These are phyloP conservation scores for Claviceps quebecensis DNA, from an alignment of 2,329 filamentous ascomycete species.

Conservation along the genomic window DNA sequence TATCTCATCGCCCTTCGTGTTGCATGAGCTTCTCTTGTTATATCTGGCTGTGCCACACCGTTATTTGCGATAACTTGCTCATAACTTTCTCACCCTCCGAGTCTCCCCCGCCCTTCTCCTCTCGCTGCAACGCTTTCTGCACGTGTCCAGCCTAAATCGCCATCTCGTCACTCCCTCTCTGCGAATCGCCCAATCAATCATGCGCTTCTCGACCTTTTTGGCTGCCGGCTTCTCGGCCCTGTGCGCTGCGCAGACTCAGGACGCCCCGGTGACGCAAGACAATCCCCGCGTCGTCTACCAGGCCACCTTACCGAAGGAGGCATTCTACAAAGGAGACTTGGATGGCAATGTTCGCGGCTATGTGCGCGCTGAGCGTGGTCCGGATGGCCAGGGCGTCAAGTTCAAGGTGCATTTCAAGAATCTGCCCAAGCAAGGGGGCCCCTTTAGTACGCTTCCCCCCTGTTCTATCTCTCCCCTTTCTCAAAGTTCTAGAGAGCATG, in stretches of 20 bases:
- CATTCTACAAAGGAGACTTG: constrained; percentile 39
- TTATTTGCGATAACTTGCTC: no score
- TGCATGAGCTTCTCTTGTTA: no score
- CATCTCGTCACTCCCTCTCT: neutral
- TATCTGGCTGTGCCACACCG: no score
- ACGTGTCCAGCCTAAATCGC: neutral
- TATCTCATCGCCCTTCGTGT: no score
- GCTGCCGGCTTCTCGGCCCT: neutral
- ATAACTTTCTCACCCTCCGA: no score
- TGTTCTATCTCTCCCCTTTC: neutral
- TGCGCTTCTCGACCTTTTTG: constrained; percentile 1
- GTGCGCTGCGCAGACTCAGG: constrained; percentile 19
- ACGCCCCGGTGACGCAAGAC: constrained; percentile 36
- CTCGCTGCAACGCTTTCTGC: no score
- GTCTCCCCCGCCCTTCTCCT: no score
- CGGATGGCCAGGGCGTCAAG: constrained; percentile 39
- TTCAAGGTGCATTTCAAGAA: constrained; percentile 43
- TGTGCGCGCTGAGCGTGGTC: constrained; percentile 30
- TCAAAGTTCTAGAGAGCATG: no score
- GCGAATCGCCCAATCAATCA: neutral
- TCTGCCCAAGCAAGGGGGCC: constrained; percentile 41
- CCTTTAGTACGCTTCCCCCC: constrained; percentile 40
- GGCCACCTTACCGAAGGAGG: constrained; percentile 39
- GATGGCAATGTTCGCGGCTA: constrained; percentile 30
- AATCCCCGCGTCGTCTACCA: constrained; percentile 44